Evolutionary conservation across 306 rosid genomes (phyloP), one percentile per base, ranked within the genome.

Genomic region (Quercus gilva): DNA sequence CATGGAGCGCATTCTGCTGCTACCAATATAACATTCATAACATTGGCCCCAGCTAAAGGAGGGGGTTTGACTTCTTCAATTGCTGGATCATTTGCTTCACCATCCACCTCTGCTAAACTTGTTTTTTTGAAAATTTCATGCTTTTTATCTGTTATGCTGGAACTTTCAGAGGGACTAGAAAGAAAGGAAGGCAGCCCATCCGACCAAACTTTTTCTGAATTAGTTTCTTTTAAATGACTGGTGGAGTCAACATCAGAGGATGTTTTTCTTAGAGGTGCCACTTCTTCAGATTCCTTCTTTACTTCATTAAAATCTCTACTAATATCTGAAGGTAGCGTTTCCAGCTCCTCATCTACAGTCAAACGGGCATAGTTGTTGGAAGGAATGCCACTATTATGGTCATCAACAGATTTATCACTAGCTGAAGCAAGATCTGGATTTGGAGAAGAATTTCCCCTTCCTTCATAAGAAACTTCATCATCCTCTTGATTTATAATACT

Each of bases 1-100:
- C 92, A 95, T 41, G 99, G 99, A 88, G 93, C 92, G 74, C 99
- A 95, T 85, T 95, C 99, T 65, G 90, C 93, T 19, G 99, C 89
- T 45, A 87, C 97, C 81, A 95, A 57, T 79, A 95, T 87, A 82
- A 95, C 21, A 80, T 95, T 95, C 98, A 95, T 93, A 74, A 87
- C 97, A 79, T 95, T 95, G 21, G 73, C 78, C 78, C 97, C 98
- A 65, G 99, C 98, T 93, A 95, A 82, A 15, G 98, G 97, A 74
- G 92, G 91, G 49, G 87, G 76, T 6, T 89, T 86, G 65, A 71
- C 86, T 29, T 63, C 82, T 76, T 79, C 91, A 3, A 28, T 74
- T 59, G 55, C 79, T 73, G 73, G 65, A 77, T 74, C 78, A 10
- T 71, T 37, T 43, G 76, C 78, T 71, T 69, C 86, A 73, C 33